These are phyloP conservation scores for Mortierella sp. DNA, from an alignment of 371 early-diverging fungal species.

Conservation along the genomic window DNA sequence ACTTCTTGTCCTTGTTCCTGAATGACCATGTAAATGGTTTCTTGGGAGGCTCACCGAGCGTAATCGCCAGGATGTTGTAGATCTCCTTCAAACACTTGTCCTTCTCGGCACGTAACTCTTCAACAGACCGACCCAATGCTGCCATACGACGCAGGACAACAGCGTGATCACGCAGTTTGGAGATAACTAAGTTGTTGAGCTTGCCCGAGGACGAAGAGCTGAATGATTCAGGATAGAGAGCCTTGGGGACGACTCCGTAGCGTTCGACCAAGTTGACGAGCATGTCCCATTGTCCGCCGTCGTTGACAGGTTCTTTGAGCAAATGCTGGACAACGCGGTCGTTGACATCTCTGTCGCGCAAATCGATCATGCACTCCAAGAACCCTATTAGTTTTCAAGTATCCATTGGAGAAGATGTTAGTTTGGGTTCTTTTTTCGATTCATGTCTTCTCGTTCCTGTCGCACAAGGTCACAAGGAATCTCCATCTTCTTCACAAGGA, in stretches of 20 bases:
- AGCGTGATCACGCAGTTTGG: constrained; percentile 83
- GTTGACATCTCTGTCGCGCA: constrained; percentile 74
- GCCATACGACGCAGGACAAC: constrained; percentile 68
- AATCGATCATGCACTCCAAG: constrained; percentile 82
- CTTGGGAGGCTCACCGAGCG: constrained; percentile 83
- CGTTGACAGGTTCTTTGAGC: constrained; percentile 74
- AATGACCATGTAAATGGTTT: constrained; percentile 78
- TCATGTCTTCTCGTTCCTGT: not conserved
- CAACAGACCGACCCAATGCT: constrained; percentile 60
- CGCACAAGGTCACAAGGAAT: not conserved
- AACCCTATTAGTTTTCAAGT: constrained; percentile 60
- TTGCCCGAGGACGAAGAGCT: constrained; percentile 74
- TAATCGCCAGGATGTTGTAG: constrained; percentile 80
- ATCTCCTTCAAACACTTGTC: constrained; percentile 77
- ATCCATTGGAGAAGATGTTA: not conserved
- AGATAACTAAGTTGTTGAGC: constrained; percentile 74
- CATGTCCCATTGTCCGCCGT: constrained; percentile 90
- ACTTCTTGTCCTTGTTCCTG: constrained; percentile 80
- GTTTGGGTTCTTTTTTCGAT: not conserved
- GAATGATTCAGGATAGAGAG: constrained; percentile 79
- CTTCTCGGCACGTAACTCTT: constrained; percentile 63
- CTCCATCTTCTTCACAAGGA: not conserved
- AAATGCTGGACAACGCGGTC: constrained; percentile 84
- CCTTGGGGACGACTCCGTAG: constrained; percentile 86
- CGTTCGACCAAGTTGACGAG: constrained; percentile 82